Evolutionary conservation across 1,284 basidiomycete species (phyloP).

Genomic region (Apiotrichum veenhuisii): DNA sequence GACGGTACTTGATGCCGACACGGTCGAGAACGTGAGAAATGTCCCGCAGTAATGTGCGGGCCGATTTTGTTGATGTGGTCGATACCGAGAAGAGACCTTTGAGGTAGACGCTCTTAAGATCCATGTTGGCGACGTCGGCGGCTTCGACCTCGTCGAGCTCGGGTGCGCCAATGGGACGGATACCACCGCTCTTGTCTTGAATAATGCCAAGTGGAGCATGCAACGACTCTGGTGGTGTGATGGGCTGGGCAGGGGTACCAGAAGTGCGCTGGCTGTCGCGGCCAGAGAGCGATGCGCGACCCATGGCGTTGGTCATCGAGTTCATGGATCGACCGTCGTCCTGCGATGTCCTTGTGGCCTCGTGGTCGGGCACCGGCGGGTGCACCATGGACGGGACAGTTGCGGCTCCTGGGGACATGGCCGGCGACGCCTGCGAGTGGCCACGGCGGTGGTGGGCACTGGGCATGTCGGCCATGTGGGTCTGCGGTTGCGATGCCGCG

Average conservation of each 20-base stretch:
- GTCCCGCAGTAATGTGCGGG: conserved; percentile 74
- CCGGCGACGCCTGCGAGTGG: conserved; percentile 15
- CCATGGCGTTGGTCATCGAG: conserved; percentile 32
- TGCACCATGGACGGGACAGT: conserved; percentile 56
- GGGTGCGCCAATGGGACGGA: conserved; percentile 17
- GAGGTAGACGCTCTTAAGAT: conserved; percentile 81
- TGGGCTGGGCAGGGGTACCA: conserved; percentile 12
- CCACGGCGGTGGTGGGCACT: conserved; percentile 45
- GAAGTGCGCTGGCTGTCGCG: conserved; percentile 26
- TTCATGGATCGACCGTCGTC: conserved; percentile 64
- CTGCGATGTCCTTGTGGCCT: conserved; percentile 53
- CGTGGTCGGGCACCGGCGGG: conserved; percentile 51
- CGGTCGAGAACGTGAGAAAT: conserved; percentile 82
- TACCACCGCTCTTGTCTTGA: conserved; percentile 20
- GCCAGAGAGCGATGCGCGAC: conserved; percentile 29
- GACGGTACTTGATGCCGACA: conserved; percentile 89
- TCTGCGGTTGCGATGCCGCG: conserved; percentile 43
- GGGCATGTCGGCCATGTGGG: conserved; percentile 40
- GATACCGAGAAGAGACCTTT: conserved; percentile 91
- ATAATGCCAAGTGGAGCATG: conserved; percentile 15
- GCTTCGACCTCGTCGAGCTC: conserved; percentile 22
- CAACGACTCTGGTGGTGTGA: conserved; percentile 28
- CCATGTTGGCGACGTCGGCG: conserved; percentile 41
- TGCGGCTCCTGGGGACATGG: conserved; percentile 25
- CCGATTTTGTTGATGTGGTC: conserved; percentile 88